Evolutionary conservation across 2,329 filamentous ascomycete species (phyloP).

Genomic region (Beauveria pseudobassiana): DNA sequence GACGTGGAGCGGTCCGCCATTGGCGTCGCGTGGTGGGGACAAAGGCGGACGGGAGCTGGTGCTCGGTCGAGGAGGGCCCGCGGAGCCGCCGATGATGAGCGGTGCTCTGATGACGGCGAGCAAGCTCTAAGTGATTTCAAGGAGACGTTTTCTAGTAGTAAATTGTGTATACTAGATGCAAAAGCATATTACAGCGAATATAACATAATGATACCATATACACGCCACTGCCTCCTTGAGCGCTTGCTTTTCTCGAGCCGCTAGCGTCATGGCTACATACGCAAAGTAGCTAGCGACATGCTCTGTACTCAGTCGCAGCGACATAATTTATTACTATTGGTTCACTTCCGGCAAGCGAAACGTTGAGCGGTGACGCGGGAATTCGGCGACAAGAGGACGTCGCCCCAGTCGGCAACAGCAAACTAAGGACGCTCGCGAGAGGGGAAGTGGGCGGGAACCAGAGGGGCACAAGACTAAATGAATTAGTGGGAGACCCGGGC

Average conservation of each 20-base stretch:
- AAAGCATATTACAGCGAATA: conserved; percentile 7
- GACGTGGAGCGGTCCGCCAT: conserved; percentile 75
- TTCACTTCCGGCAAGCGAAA: not conserved
- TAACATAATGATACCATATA: not conserved
- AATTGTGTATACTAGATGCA: not conserved
- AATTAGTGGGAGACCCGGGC: not conserved
- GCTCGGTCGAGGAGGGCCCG: conserved; percentile 19
- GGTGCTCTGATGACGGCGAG: conserved; percentile 38
- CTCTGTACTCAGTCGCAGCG: too few relatives aligned
- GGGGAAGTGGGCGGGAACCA: not conserved
- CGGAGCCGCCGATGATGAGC: conserved; percentile 41
- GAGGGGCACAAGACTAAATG: not conserved
- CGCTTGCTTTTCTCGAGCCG: not conserved
- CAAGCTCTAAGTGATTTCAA: conserved; percentile 22
- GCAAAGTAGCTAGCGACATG: too few relatives aligned
- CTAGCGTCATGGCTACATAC: not conserved
- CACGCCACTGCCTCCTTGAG: not conserved
- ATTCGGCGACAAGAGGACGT: not conserved
- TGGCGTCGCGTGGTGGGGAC: conserved; percentile 79
- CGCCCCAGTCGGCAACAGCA: too few relatives aligned
- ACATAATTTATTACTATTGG: too few relatives aligned
- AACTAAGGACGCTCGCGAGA: not conserved
- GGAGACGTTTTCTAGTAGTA: too few relatives aligned
- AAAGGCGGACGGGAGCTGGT: conserved; percentile 46
- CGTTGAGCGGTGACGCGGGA: not conserved